Evolutionary conservation across 495 filamentous ascomycete species (phyloP).

Genomic region (Immersiella caudata): DNA sequence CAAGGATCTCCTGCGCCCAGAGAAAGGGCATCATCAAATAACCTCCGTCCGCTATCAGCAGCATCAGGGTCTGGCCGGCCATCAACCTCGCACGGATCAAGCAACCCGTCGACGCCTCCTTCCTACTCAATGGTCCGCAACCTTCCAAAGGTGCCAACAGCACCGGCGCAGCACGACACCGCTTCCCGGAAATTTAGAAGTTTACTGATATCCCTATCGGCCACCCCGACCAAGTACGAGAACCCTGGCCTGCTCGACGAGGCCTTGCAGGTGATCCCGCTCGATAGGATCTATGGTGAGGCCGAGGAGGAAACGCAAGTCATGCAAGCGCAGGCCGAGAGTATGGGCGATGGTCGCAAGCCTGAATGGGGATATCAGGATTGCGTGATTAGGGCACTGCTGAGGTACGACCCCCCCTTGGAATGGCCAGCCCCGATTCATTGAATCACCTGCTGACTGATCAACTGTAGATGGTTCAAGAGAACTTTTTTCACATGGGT

Average conservation of each 20-base stretch:
- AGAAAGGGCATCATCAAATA: slow-evolving; percentile 49
- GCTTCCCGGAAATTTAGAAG: slow-evolving; percentile 81
- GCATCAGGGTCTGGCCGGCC: slow-evolving; percentile 44
- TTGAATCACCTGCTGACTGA: slow-evolving; percentile 29
- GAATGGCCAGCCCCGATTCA: neutral
- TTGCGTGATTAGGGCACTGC: slow-evolving; percentile 87
- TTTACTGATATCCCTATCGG: slow-evolving; percentile 76
- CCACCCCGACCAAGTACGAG: slow-evolving; percentile 89
- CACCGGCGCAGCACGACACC: slow-evolving; percentile 67
- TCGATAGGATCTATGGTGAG: slow-evolving; percentile 91
- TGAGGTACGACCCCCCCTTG: slow-evolving; percentile 59
- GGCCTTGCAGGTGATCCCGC: slow-evolving; percentile 78
- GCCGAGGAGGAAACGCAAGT: slow-evolving; percentile 92
- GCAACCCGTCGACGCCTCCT: slow-evolving; percentile 48
- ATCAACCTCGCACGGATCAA: slow-evolving; percentile 42
- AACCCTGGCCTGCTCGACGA: slow-evolving; percentile 96
- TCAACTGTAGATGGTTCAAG: slow-evolving; percentile 82
- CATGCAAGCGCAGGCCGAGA: slow-evolving; percentile 81
- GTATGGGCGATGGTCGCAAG: slow-evolving; percentile 71
- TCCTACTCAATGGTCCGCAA: slow-evolving; percentile 70
- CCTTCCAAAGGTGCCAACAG: slow-evolving; percentile 77
- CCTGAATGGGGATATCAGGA: slow-evolving; percentile 98
- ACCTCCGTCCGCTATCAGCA: slow-evolving; percentile 43
- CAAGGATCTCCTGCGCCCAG: slow-evolving; percentile 57
- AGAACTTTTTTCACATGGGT: slow-evolving; percentile 93